phyloP scores from a whole-genome alignment of 129 eudicot species.

The Flaveria ramosissima region DNA sequence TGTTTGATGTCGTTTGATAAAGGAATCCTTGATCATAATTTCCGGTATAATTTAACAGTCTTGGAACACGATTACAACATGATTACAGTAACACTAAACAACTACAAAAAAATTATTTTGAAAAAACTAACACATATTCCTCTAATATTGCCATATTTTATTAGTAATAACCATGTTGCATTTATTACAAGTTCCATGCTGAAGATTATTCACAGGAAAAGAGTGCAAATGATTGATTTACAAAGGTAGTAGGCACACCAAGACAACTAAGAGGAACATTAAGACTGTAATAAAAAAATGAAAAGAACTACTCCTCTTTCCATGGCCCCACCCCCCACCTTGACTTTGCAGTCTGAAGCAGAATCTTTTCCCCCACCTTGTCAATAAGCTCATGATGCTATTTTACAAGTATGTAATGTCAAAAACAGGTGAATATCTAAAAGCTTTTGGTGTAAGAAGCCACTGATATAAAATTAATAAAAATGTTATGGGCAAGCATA shows the following conservation, averaged over 20 bases:
- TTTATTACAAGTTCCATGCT: not conserved
- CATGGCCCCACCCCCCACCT: conserved; percentile 31
- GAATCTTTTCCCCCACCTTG: conserved; percentile 29
- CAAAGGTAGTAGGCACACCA: not conserved
- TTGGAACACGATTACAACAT: too few species aligned
- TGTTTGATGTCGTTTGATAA: too few species aligned
- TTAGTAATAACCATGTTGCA: not conserved
- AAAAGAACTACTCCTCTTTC: conserved; percentile 28
- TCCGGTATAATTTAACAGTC: too few species aligned
- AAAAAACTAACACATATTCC: not conserved
- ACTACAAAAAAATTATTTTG: too few species aligned
- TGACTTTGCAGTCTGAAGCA: conserved; percentile 22
- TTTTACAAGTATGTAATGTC: conserved; percentile 19
- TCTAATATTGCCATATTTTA: not conserved
- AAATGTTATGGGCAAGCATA: not conserved
- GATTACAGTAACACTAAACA: too few species aligned
- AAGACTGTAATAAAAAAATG: not conserved
- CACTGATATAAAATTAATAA: not conserved
- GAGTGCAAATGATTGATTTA: not conserved
- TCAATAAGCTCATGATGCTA: conserved; percentile 20
- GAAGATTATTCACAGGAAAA: not conserved
- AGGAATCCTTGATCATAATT: too few species aligned
- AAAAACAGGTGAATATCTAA: conserved; percentile 18
- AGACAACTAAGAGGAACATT: not conserved
- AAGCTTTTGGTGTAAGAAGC: conserved; percentile 9